Percentiles rank a stretch among this genome's conserved stretches.
Conservation (phyloP, 139 green algal species). For the Desmodesmus armatus region DNA sequence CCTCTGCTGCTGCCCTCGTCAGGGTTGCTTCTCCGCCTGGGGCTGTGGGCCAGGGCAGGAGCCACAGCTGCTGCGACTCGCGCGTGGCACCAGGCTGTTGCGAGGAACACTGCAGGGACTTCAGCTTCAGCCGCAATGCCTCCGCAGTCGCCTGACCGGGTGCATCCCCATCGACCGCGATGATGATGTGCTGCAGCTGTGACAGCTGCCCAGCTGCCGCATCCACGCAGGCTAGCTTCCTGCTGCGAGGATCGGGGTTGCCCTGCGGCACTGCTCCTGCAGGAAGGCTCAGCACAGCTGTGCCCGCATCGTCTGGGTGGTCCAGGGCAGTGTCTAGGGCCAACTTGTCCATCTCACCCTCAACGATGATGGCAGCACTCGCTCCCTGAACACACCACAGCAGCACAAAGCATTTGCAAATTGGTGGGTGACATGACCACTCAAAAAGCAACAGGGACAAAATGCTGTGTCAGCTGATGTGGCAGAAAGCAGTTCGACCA, state of each 20-base stretch:
- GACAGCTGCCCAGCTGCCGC: neutral
- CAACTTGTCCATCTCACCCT: constrained; percentile 94
- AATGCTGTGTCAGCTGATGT: no score
- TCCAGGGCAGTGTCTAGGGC: constrained; percentile 71
- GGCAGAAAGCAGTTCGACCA: no score
- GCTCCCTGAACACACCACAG: neutral
- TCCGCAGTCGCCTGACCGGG: constrained; percentile 13
- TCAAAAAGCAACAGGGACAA: no score
- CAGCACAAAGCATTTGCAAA: no score
- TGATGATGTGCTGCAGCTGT: neutral
- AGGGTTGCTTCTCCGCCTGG: neutral
- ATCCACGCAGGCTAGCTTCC: constrained; percentile 14
- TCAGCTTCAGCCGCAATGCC: neutral
- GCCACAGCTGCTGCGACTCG: no score
- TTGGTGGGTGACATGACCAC: no score
- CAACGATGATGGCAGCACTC: constrained; percentile 79
- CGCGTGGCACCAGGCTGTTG: no score
- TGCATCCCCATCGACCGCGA: constrained; percentile 32
- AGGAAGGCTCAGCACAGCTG: constrained; percentile 10
- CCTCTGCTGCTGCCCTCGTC: neutral
- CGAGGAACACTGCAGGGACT: no score
- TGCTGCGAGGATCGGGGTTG: neutral
- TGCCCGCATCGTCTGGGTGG: no score
- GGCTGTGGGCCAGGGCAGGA: neutral
- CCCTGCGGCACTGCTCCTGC: neutral